Evolutionary conservation across 2,329 filamentous ascomycete genomes (phyloP).

Genomic region (Curvularia lunata): DNA sequence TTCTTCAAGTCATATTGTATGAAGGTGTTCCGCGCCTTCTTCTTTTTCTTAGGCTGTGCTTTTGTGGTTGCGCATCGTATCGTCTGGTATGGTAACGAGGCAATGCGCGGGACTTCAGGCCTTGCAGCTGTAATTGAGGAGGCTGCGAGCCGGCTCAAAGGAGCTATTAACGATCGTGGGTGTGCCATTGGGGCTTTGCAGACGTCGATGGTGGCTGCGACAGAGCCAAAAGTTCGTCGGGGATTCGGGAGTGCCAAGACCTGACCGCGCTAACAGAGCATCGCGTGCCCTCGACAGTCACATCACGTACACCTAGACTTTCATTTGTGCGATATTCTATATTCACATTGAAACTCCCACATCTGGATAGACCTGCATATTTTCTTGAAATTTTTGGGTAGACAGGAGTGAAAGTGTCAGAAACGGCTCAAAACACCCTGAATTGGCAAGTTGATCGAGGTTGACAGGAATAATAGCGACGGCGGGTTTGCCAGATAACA

Average conservation of each 20-base stretch:
- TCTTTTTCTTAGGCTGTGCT: conserved; percentile 53
- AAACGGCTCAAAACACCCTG: neutral
- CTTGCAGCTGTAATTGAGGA: conserved; percentile 28
- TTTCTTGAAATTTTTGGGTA: neutral
- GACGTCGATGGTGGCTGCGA: conserved; percentile 12
- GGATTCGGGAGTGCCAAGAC: conserved; percentile 35
- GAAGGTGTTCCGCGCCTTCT: conserved; percentile 71
- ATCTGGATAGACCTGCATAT: neutral
- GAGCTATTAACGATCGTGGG: conserved; percentile 42
- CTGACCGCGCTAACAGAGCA: conserved; percentile 2
- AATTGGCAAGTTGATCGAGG: neutral
- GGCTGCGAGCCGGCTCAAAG: conserved; percentile 40
- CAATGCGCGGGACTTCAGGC: conserved; percentile 30
- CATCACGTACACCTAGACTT: neutral
- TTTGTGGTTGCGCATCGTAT: conserved; percentile 51
- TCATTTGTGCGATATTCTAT: too few species aligned
- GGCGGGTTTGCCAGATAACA: too few species aligned
- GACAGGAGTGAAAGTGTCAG: neutral
- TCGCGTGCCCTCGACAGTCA: neutral
- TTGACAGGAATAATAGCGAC: too few species aligned
- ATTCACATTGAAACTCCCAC: too few species aligned
- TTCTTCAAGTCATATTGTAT: conserved; percentile 67
- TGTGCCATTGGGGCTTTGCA: conserved; percentile 41
- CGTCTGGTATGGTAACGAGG: conserved; percentile 44
- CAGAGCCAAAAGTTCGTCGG: conserved; percentile 35